Evolutionary conservation across 371 early-diverging fungal species (phyloP), one percentile per base, ranked within the genome.

Genomic region (Synchytrium microbalum): DNA sequence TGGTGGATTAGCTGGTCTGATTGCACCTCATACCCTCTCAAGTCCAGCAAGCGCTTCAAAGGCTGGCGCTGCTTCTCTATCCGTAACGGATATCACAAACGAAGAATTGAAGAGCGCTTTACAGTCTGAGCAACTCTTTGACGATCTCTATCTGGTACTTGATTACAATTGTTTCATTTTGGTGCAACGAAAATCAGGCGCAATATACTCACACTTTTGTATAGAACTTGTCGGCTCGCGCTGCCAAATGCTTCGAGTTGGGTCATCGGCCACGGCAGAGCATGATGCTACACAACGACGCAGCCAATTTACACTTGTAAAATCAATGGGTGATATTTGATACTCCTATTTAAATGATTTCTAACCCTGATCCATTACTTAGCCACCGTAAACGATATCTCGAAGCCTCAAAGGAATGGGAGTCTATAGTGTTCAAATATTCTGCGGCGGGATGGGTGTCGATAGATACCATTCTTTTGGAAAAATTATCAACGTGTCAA

Each of bases 131-230:
- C 84, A 86, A 14, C 80, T 81, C 1, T 92, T 88, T 69, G 90
- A 92, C 66, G 77, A 83, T 16, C 76, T 88, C 10, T 92, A 90
- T 61, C 81, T 86, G 84, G 90, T 86, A 73, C 38, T 67, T 57
- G 57, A 23, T 28, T 31, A 25, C 38, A 19, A 57, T 19, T 25
- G 38, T 29, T 59, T 69, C 66, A 8, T 3, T 24, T n/a, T n/a
- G n/a, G n/a, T n/a, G n/a, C n/a, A n/a, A n/a, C n/a, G n/a, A n/a
- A n/a, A n/a, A n/a, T n/a, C n/a, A n/a, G n/a, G n/a, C n/a, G n/a
- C 2, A 14, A 2, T 1, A 23, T 28, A 26, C 30, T 2, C 3
- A 54, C 32, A 26, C n/a, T 58, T 2, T 26, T 16, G 14, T 58
- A 19, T 58, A 86, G 86, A 73, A 72, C 1, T 29, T 86, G 29